These are phyloP conservation scores for Monilinia fructicola DNA, from an alignment of 2,329 filamentous ascomycete species.

Conservation along the genomic window DNA sequence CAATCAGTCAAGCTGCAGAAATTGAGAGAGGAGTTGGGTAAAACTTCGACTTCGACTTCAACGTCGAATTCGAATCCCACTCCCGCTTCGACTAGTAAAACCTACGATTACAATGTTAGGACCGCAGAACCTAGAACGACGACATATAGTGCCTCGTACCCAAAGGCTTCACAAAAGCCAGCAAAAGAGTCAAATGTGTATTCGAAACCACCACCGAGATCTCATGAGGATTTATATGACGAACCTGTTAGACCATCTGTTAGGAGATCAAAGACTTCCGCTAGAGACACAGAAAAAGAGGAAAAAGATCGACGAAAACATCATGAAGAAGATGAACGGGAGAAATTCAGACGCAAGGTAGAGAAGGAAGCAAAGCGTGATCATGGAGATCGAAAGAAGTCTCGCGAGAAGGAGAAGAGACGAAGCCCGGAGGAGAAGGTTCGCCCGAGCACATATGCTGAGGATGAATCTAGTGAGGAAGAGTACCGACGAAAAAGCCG, in stretches of 20 bases:
- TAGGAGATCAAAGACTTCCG: conserved; percentile 38
- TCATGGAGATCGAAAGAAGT: conserved; percentile 39
- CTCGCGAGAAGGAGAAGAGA: conserved; percentile 44
- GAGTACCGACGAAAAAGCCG: conserved; percentile 29
- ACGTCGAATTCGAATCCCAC: conserved; percentile 31
- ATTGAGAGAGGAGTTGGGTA: conserved; percentile 51
- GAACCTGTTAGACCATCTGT: conserved; percentile 41
- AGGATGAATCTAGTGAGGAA: conserved; percentile 36
- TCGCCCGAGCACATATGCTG: conserved; percentile 30
- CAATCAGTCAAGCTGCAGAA: conserved; percentile 67
- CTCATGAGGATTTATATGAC: conserved; percentile 55
- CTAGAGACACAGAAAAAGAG: conserved; percentile 36
- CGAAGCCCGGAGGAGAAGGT: conserved; percentile 41
- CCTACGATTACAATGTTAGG: conserved; percentile 48
- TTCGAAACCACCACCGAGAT: conserved; percentile 36
- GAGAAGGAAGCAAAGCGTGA: conserved; percentile 40
- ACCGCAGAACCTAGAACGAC: conserved; percentile 50
- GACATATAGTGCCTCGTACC: conserved; percentile 21
- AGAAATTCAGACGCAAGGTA: conserved; percentile 35
- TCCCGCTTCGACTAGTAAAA: conserved; percentile 39
- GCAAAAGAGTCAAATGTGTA: conserved; percentile 37
- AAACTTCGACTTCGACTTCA: conserved; percentile 30
- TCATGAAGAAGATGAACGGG: conserved; percentile 38
- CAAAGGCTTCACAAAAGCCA: conserved; percentile 20
- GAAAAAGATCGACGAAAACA: conserved; percentile 40